Base-by-base conservation (phyloP, 2,329 filamentous ascomycete species). In the Colletotrichum siamense region DNA sequence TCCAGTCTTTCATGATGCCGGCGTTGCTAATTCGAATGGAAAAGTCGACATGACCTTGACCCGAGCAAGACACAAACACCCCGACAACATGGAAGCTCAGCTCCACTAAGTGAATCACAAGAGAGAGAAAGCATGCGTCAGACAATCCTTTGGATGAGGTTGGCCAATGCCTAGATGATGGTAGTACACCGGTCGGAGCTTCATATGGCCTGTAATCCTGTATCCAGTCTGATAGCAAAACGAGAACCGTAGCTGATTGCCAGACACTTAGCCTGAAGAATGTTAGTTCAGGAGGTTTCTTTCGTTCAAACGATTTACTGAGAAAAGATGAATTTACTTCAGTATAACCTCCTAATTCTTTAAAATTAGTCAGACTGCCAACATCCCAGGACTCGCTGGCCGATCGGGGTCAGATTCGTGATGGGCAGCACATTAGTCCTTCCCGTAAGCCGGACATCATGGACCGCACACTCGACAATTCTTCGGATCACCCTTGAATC, bases 211-310 rank as follows among this genome's bases (percentile, higher is more conserved):
- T 49, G 10, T 22, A 22, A 9, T 49, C 6, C 4, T 22, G 44
- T 49, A 10, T 49, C n/a, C n/a, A n/a, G 9, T 3, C 44, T 49
- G 44, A 49, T 22, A 22, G 15, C n/a, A 22, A 22, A 22, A 2
- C 6, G 44, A 49, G n/a, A 49, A 49, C n/a, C 6, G n/a, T 6
- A 49, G n/a, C 44, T 49, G 3, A 13, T 3, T 7, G 44, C n/a
- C n/a, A 22, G 44, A 13, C 2, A 49, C 18, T 7, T 13, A 0
- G 15, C n/a, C 44, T 22, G 10, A 22, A 49, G 6, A 18, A 22
- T 13, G n/a, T 22, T n/a, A n/a, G 18, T 22, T 0, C 0, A 22
- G 2, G 39, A n/a, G n/a, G 10, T 22, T 12, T n/a, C 44, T 22
- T 49, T 2, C 44, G 4, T 8, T 8, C n/a, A 4, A 49, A 10